phyloP scores from a whole-genome alignment of 805 yeast species.

The Kodamaea kaohsiungensis region DNA sequence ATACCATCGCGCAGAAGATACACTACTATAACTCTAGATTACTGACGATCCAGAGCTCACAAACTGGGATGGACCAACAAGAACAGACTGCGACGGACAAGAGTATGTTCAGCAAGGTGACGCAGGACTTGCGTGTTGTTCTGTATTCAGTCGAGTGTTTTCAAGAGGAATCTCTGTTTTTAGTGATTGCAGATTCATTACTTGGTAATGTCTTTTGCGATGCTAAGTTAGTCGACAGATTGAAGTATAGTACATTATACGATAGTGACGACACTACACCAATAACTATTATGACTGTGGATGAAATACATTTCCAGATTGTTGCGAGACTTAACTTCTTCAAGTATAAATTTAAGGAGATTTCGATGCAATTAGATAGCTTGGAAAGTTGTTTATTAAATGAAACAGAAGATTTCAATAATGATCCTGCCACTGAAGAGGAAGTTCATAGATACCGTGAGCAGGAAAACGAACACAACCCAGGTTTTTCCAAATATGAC shows the following conservation, averaged over 20 bases:
- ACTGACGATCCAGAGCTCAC: not conserved
- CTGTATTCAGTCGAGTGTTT: not conserved
- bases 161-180: not conserved
- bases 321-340: constrained; percentile 10
- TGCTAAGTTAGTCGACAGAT: not conserved
- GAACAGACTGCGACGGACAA: not conserved
- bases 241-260: not conserved
- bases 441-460: constrained; percentile 8
- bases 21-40: constrained; percentile 11
- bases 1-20: constrained; percentile 15
- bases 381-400: not conserved
- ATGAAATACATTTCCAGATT: constrained; percentile 5
- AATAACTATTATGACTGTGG: constrained; percentile 3
- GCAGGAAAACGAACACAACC: constrained; percentile 5
- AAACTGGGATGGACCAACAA: not conserved
- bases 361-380: constrained; percentile 7
- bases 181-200: constrained; percentile 5
- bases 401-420: not conserved
- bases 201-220: constrained; percentile 2
- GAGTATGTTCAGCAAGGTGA: not conserved
- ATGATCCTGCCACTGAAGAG: constrained; percentile 1
- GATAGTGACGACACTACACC: not conserved
- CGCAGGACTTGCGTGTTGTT: constrained; percentile 1
- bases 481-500: constrained; percentile 9
- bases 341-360: constrained; percentile 15